These are phyloP conservation scores for Synchytrium microbalum DNA, from an alignment of 371 early-diverging fungal genomes.

Conservation along the genomic window DNA sequence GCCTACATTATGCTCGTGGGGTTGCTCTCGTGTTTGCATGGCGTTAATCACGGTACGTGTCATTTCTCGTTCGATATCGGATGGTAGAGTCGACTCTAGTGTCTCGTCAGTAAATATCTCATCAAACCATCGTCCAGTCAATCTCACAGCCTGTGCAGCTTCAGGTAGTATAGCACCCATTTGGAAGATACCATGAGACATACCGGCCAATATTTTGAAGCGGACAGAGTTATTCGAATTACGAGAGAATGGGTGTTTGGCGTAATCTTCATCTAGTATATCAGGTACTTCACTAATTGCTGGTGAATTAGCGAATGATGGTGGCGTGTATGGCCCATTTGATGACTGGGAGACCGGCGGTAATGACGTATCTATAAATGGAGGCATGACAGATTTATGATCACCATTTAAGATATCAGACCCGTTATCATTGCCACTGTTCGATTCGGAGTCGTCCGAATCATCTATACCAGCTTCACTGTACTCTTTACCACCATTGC, in stretches of 20 bases:
- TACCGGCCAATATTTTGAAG: conserved; percentile 75
- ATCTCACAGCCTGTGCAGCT: conserved; percentile 48
- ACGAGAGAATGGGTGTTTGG: conserved; percentile 26
- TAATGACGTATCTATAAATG: conserved; percentile 6
- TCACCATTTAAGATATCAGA: neutral
- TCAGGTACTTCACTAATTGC: neutral
- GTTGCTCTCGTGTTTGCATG: neutral
- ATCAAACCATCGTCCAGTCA: neutral
- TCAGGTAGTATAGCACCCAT: conserved; percentile 86
- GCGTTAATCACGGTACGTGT: neutral
- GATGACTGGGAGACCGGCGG: neutral
- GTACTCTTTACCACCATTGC: no score
- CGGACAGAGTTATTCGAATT: conserved; percentile 34
- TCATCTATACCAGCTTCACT: no score
- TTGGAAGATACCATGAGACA: conserved; percentile 86
- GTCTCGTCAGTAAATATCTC: neutral
- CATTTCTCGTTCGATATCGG: conserved; percentile 13
- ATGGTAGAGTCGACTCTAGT: neutral
- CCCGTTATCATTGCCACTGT: conserved; percentile 5
- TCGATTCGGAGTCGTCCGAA: neutral
- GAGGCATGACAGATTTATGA: neutral
- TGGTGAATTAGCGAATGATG: neutral
- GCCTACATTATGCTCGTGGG: neutral
- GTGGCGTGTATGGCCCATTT: neutral
- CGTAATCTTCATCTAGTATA: conserved; percentile 7